Conservation (phyloP, 768 basidiomycete genomes). For the Wakefieldia striispora region DNA sequence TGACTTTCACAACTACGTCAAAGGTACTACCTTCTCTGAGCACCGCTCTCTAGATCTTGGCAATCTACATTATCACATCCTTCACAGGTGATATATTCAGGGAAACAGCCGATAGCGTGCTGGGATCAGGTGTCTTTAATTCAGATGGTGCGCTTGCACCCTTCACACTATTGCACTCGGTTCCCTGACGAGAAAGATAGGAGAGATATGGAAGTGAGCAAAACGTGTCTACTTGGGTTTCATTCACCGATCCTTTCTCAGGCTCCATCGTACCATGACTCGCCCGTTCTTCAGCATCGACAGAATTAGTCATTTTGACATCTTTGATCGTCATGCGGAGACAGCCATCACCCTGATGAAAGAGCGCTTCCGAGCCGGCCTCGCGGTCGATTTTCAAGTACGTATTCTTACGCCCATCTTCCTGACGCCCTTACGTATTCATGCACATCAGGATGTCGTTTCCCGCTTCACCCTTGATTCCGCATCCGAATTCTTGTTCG, state of each 20-base stretch:
- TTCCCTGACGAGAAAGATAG: conserved; percentile 29
- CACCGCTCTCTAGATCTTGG: not conserved
- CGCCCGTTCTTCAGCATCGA: conserved; percentile 70
- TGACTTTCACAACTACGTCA: conserved; percentile 42
- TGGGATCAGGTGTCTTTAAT: conserved; percentile 58
- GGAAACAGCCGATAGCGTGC: conserved; percentile 29
- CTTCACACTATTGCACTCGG: not conserved
- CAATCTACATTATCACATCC: not conserved
- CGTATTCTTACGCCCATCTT: not conserved
- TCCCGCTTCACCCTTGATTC: conserved; percentile 51
- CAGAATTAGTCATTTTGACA: conserved; percentile 59
- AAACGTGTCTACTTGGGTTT: not conserved
- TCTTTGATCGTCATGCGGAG: conserved; percentile 54
- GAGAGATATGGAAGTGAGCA: conserved; percentile 69
- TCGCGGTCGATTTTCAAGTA: conserved; percentile 62
- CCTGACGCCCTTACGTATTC: not conserved
- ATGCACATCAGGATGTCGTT: conserved; percentile 37
- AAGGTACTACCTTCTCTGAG: conserved; percentile 30
- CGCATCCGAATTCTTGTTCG: conserved; percentile 54
- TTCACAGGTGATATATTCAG: conserved; percentile 34
- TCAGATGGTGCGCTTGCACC: conserved; percentile 39
- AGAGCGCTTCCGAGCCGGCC: conserved; percentile 42
- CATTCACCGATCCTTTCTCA: conserved; percentile 13
- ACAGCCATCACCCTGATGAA: conserved; percentile 46
- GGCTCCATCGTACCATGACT: conserved; percentile 65